Evolutionary conservation across 805 yeast species (phyloP).

Genomic region (Monosporozyma yasuniensis): DNA sequence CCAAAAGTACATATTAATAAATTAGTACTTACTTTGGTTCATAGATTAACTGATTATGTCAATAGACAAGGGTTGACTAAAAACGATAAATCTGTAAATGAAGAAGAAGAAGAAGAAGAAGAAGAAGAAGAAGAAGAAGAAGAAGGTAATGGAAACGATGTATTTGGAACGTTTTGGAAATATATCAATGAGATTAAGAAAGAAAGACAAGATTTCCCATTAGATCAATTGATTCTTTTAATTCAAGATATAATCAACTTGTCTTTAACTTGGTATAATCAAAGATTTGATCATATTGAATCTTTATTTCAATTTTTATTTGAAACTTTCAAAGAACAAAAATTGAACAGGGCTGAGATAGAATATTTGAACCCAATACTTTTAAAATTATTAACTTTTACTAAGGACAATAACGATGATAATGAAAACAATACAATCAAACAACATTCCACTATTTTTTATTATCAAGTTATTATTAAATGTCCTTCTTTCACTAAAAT

Average conservation of each 20-base stretch:
- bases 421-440: background rate
- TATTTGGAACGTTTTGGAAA: conserved; percentile 59
- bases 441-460: conserved; percentile 3
- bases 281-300: conserved; percentile 51
- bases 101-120: conserved; percentile 4
- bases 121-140: conserved; percentile 5
- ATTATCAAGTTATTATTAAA: conserved; percentile 15
- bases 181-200: conserved; percentile 50
- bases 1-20: conserved; percentile 62
- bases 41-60: conserved; percentile 39
- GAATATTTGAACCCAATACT: conserved; percentile 5
- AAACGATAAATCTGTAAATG: conserved; percentile 2
- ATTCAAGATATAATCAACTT: conserved; percentile 58
- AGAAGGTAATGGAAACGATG: conserved; percentile 12
- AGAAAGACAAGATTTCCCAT: conserved; percentile 54
- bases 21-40: conserved; percentile 60
- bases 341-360: background rate
- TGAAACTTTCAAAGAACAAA: conserved; percentile 37
- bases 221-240: conserved; percentile 56
- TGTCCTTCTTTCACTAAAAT: conserved; percentile 19
- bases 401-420: background rate
- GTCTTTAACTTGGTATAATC: conserved; percentile 58
- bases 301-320: conserved; percentile 39
- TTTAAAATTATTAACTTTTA: conserved; percentile 13
- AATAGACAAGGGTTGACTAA: conserved; percentile 2